Evolutionary conservation across 75 land plant species (phyloP).

Genomic region (Isoetes taiwanensis): DNA sequence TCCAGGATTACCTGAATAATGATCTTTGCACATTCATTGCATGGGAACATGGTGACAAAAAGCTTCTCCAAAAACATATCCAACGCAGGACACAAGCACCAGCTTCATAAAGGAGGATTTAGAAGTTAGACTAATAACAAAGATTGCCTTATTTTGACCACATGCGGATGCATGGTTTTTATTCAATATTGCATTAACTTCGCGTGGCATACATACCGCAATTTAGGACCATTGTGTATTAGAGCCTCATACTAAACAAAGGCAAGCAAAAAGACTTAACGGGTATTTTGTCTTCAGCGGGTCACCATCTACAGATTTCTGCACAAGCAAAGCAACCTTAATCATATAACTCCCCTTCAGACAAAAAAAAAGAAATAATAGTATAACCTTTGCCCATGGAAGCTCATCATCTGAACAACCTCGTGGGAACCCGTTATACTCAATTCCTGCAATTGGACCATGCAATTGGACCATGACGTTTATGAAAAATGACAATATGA

Average conservation of each 20-base stretch:
- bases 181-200: slow-evolving; percentile 90
- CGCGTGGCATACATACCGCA: slow-evolving; percentile 96
- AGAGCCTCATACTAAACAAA: too few relatives aligned
- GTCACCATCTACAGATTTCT: slow-evolving; percentile 61
- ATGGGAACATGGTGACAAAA: too few relatives aligned
- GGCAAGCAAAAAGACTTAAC: too few relatives aligned
- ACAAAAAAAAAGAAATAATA: neutral
- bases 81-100: too few relatives aligned
- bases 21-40: too few relatives aligned
- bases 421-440: slow-evolving; percentile 95
- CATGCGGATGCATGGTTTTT: slow-evolving; percentile 91
- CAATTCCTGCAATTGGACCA: slow-evolving; percentile 55
- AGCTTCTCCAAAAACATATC: too few relatives aligned
- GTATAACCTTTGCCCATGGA: slow-evolving; percentile 90
- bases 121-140: too few relatives aligned
- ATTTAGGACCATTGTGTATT: neutral
- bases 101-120: too few relatives aligned
- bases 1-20: too few relatives aligned
- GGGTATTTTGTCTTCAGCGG: slow-evolving; percentile 82
- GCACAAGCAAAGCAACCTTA: slow-evolving; percentile 7
- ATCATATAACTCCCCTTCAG: neutral
- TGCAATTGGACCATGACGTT: too few relatives aligned
- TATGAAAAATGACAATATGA: too few relatives aligned
- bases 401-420: slow-evolving; percentile 95
- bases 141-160: too few relatives aligned